Base-by-base conservation (phyloP, 139 green algal species). In the Chara braunii region DNA sequence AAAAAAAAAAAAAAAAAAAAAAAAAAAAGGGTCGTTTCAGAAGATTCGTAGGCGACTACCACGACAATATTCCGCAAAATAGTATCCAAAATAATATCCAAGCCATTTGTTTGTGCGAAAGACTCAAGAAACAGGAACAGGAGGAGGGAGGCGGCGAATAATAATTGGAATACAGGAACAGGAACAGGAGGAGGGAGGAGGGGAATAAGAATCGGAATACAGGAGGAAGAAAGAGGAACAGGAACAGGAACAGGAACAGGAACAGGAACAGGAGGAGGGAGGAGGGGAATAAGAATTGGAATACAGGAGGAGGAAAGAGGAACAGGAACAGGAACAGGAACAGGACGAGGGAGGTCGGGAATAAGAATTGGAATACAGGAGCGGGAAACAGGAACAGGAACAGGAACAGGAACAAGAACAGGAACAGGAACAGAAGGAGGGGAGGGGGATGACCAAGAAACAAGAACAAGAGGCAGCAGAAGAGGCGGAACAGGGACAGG, bases 31-130 rank as follows among this genome's bases (percentile, higher is more conserved):
- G 18, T n/a, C 40, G 40, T n/a, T 48, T 26, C 18, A 48, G n/a
- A 42, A 59, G 45, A 59, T 14, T 14, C 14, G 45, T n/a, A 40
- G 45, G 14, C 14, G 45, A 14, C 45, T 56, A 59, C 45, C 50
- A 59, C n/a, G 14, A 59, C n/a, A 56, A n/a, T 23, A n/a, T 18
- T 59, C 40, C 40, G 18, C 18, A 18, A 48, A 18, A 48, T 18
- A 48, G 40, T 18, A 18, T 18, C 18, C 18, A 48, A 18, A 48
- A 18, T 18, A 18, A 18, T 48, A n/a, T n/a, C n/a, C n/a, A n/a
- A n/a, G n/a, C n/a, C n/a, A n/a, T n/a, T n/a, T n/a, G n/a, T n/a
- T n/a, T n/a, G n/a, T 18, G 18, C 18, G 18, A 18, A 48, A 18
- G 18, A 18, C 40, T 26, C 18, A 18, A 18, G 18, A 18, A 48